phyloP scores from a whole-genome alignment of 257 asterid genomes.

The Misopates orontium region DNA sequence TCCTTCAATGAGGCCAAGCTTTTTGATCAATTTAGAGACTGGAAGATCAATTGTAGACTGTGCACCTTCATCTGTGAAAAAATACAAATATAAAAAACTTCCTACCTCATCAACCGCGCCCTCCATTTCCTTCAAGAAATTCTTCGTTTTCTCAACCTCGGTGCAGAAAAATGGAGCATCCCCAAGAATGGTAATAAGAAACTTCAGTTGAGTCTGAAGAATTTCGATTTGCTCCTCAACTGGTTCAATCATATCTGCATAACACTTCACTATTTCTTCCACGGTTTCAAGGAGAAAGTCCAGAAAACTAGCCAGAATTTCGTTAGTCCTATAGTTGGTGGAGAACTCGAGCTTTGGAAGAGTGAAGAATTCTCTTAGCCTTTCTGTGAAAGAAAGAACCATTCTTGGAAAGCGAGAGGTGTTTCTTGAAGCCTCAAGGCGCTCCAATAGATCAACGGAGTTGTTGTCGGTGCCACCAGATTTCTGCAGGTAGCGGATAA shows the following conservation, averaged over 20 bases:
- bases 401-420: constrained; percentile 19
- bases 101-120: constrained; percentile 22
- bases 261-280: constrained; percentile 13
- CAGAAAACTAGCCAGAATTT: constrained; percentile 22
- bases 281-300: constrained; percentile 26
- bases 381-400: constrained; percentile 20
- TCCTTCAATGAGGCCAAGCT: constrained; percentile 9
- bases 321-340: constrained; percentile 12
- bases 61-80: constrained; percentile 20
- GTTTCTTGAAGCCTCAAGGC: constrained; percentile 17
- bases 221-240: constrained; percentile 10
- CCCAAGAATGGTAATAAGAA: constrained; percentile 26
- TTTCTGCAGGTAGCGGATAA: constrained; percentile 18
- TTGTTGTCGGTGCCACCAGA: neutral
- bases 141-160: constrained; percentile 2
- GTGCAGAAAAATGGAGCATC: constrained; percentile 22
- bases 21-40: constrained; percentile 4
- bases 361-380: constrained; percentile 14
- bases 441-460: constrained; percentile 12
- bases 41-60: neutral
- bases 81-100: constrained; percentile 6
- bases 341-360: constrained; percentile 4
- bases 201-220: constrained; percentile 18
- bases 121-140: constrained; percentile 10
- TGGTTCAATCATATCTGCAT: neutral